A percentile compares a stretch with the other conserved stretches of the same genome.
Conservation (phyloP, 805 yeast genomes). For the Myxozyma neotropica region DNA sequence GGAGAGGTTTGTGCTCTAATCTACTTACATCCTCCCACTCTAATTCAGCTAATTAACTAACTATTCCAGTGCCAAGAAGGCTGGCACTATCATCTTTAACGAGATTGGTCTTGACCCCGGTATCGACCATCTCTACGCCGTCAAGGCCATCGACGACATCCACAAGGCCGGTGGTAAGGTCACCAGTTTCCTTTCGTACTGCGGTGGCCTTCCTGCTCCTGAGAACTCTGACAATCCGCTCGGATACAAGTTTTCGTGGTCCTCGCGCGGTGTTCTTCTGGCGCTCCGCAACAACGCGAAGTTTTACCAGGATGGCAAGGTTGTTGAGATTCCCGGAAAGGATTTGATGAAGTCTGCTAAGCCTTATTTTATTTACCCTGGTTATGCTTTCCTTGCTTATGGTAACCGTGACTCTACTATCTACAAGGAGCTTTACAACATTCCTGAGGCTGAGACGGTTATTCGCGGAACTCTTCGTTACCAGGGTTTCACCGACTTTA, state of each 20-base stretch:
- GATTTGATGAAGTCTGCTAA: slow-evolving; percentile 93
- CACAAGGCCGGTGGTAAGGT: slow-evolving; percentile 90
- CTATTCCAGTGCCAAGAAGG: slow-evolving; percentile 58
- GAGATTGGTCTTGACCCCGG: slow-evolving; percentile 99
- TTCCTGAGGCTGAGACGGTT: slow-evolving; percentile 97
- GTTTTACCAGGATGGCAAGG: slow-evolving; percentile 82
- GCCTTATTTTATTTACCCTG: slow-evolving; percentile 95
- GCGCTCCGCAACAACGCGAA: slow-evolving; percentile 94
- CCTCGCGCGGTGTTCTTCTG: slow-evolving; percentile 94
- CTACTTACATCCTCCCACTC: too few relatives aligned
- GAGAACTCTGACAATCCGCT: slow-evolving; percentile 96
- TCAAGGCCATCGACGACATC: slow-evolving; percentile 96
- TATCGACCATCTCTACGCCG: slow-evolving; percentile 96
- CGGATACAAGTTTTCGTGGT: slow-evolving; percentile 99
- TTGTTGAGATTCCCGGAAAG: slow-evolving; percentile 78
- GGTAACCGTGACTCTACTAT: slow-evolving; percentile 98
- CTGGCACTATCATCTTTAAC: slow-evolving; percentile 97
- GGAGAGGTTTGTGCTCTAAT: slow-evolving; percentile 16
- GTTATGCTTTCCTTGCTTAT: slow-evolving; percentile 90
- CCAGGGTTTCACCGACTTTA: slow-evolving; percentile 98
- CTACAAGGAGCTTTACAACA: slow-evolving; percentile 86
- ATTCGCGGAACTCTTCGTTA: slow-evolving; percentile 96
- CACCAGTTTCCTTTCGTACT: slow-evolving; percentile 90
- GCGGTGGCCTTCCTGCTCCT: slow-evolving; percentile 99
- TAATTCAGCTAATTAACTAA: slow-evolving; percentile 36